Evolutionary conservation across 257 asterid species (phyloP).

Genomic region (Petrea volubilis): DNA sequence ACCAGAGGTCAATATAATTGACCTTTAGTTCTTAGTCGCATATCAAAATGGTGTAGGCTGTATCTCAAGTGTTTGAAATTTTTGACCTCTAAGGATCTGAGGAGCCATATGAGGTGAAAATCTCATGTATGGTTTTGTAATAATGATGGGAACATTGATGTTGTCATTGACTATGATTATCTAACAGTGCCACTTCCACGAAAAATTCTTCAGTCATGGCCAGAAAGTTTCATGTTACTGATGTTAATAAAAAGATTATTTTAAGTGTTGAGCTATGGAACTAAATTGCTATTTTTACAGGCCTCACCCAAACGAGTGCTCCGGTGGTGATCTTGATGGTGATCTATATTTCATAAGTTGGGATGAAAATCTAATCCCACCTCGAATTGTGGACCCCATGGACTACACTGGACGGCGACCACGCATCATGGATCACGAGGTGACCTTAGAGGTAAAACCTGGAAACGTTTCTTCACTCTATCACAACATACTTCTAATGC

Average conservation of each 20-base stretch:
- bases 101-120: background rate
- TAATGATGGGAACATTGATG: background rate
- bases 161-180: background rate
- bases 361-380: slow-evolving; percentile 74
- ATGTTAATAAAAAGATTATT: background rate
- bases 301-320: slow-evolving; percentile 99
- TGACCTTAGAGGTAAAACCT: slow-evolving; percentile 64
- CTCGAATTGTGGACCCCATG: slow-evolving; percentile 78
- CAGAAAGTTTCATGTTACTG: too few relatives aligned
- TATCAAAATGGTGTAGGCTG: background rate
- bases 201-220: too few relatives aligned
- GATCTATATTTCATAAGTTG: slow-evolving; percentile 90
- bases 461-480: slow-evolving; percentile 16
- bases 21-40: background rate
- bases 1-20: too few relatives aligned
- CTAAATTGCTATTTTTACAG: slow-evolving; percentile 38
- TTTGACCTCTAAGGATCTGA: too few relatives aligned
- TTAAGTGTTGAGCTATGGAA: background rate
- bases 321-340: slow-evolving; percentile 99
- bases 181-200: background rate
- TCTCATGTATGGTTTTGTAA: background rate
- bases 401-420: slow-evolving; percentile 87
- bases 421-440: slow-evolving; percentile 86
- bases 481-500: background rate
- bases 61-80: too few relatives aligned